A percentile compares a stretch with the other conserved stretches of the same genome.
Evolutionary conservation across 129 eudicot species (phyloP).

Genomic region (Gnaphalium uliginosum): DNA sequence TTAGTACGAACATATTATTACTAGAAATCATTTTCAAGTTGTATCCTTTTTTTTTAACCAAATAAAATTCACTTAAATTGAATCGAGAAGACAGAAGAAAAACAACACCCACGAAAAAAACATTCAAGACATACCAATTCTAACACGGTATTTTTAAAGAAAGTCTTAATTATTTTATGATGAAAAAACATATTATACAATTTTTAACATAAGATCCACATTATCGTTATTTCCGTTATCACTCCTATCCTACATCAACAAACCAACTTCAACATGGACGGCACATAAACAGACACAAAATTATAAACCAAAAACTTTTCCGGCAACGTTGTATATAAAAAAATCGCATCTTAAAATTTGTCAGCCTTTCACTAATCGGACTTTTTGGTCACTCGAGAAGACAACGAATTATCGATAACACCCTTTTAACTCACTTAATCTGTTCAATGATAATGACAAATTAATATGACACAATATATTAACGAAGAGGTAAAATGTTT

Average conservation of each 20-base stretch:
- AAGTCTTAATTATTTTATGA: too few relatives aligned
- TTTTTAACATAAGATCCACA: background rate
- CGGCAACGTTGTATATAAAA: background rate
- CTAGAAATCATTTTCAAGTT: too few relatives aligned
- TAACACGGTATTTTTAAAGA: too few relatives aligned
- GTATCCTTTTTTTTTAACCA: too few relatives aligned
- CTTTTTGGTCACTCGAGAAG: background rate
- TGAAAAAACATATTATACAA: too few relatives aligned
- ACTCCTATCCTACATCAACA: background rate
- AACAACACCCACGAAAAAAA: too few relatives aligned
- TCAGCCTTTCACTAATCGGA: background rate
- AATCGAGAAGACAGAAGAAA: too few relatives aligned
- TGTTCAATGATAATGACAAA: constrained; percentile 1
- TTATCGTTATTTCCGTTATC: background rate
- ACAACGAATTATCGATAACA: background rate
- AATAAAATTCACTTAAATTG: too few relatives aligned
- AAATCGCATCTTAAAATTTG: background rate
- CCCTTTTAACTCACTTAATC: background rate
- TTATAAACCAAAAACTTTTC: background rate
- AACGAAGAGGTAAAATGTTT: background rate
- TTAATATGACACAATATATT: background rate
- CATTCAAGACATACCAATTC: too few relatives aligned
- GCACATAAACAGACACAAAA: background rate
- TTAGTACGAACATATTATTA: too few relatives aligned
- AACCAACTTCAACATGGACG: constrained; percentile 3